Base-by-base conservation (phyloP, 345 rosid species). In the Hibiscus trionum region DNA sequence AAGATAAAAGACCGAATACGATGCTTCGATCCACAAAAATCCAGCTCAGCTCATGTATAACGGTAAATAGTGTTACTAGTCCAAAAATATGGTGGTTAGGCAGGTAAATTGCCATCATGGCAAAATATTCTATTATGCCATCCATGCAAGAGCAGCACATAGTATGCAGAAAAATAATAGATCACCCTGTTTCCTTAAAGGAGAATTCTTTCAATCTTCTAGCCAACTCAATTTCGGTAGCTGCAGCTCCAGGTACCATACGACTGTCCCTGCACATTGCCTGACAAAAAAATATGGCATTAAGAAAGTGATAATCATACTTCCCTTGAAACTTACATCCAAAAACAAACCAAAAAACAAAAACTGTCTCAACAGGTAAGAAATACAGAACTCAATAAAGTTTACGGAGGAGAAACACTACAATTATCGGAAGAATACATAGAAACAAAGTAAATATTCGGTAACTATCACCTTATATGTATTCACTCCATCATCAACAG, bases 261-360 rank as follows among this genome's bases (percentile, higher is more conserved):
- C 99, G 94, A 73, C 98, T 91, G 74, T 96, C 98, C 85, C 86
- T 96, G 82, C 98, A 96, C 98, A 93, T 96, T 57, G 98, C 96
- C 98, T 96, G 88, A 53, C 49, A 67, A 29, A 24, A 24, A 65
- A 47, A 66, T 17, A 19, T 24, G 31, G 57, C 57, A 47, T 7
- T 46, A 47, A 46, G 55, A 46, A 66, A 14, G 11, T 46, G 11
- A 66, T 24, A 29, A 46, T 66, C 37, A 7, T 47, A 66, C 44
- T 24, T 37, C 9, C 15, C 24, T 42, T 26, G 66, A 21, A 59
- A 59, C 44, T 39, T 27, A 39, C 55, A 31, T 44, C 11, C 15
- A 46, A 62, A 37, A 15, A 2, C 3, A 7, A 70, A 19, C 33
- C 8, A 16, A 58, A 55, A 53, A n/a, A n/a, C n/a, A n/a, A n/a